Percentiles rank a stretch among this genome's conserved stretches.
These are phyloP conservation scores for Xylaria acuta DNA, from an alignment of 495 filamentous ascomycete species.

Conservation along the genomic window DNA sequence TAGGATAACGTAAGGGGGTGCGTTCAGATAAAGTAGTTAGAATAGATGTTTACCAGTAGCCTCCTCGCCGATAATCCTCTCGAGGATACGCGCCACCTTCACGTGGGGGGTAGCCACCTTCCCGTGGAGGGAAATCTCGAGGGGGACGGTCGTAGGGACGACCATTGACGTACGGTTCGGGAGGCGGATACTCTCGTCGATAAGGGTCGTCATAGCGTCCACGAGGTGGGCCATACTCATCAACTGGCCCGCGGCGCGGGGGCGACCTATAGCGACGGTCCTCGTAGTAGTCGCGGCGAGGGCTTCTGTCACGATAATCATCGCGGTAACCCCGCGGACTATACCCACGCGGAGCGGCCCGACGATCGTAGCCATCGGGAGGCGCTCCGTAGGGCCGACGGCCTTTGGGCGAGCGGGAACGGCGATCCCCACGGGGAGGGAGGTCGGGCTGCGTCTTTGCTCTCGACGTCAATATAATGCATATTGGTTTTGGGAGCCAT, in stretches of 20 bases:
- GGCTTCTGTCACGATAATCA: slow-evolving; percentile 86
- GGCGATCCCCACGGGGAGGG: slow-evolving; percentile 71
- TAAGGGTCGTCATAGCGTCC: slow-evolving; percentile 69
- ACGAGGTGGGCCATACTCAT: slow-evolving; percentile 75
- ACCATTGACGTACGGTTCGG: slow-evolving; percentile 70
- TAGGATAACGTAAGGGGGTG: slow-evolving; percentile 45
- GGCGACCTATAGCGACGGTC: slow-evolving; percentile 80
- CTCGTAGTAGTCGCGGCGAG: slow-evolving; percentile 85
- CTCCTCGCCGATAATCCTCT: slow-evolving; percentile 53
- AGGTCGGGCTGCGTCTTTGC: slow-evolving; percentile 64
- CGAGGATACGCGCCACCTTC: slow-evolving; percentile 53
- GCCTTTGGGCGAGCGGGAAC: slow-evolving; percentile 68
- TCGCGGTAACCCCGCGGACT: slow-evolving; percentile 69
- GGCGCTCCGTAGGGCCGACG: slow-evolving; percentile 69
- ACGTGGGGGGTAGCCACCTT: slow-evolving; percentile 54
- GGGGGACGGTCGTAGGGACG: slow-evolving; percentile 67
- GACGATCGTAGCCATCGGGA: slow-evolving; percentile 76
- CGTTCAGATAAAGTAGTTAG: slow-evolving; percentile 30
- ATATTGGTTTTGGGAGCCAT: neutral
- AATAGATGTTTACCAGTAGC: slow-evolving; percentile 50
- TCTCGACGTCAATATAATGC: slow-evolving; percentile 34
- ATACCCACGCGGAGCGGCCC: slow-evolving; percentile 80
- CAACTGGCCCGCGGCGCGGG: slow-evolving; percentile 71
- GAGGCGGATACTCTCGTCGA: slow-evolving; percentile 64
- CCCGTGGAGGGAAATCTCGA: slow-evolving; percentile 58